Conservation (phyloP, 2,329 filamentous ascomycete species). For the Diaporthe ilicicola region DNA sequence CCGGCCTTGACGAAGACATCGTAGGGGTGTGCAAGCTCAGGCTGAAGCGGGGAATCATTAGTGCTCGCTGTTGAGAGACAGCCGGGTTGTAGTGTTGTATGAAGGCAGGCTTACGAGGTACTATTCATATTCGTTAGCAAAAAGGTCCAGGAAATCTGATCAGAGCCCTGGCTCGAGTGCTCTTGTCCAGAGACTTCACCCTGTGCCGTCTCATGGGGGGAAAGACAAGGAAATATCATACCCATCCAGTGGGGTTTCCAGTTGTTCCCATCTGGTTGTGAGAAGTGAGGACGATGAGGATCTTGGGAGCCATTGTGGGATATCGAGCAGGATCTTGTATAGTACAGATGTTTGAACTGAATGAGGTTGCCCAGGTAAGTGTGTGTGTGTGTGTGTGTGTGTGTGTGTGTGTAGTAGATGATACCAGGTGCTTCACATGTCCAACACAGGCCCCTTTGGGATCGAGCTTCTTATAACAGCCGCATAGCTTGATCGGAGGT, state of each 20-base stretch:
- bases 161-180: not conserved
- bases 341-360: not conserved
- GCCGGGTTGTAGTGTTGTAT: not conserved
- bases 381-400: not conserved
- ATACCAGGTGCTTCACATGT: not conserved
- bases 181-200: not conserved
- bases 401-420: not conserved
- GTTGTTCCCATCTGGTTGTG: slow-evolving; percentile 58
- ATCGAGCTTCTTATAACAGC: slow-evolving; percentile 7
- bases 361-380: not conserved
- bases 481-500: slow-evolving; percentile 2
- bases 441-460: not conserved
- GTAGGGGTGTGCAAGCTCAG: slow-evolving; percentile 73
- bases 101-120: slow-evolving; percentile 62
- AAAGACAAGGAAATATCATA: not conserved
- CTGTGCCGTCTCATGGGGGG: not conserved
- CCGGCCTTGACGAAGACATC: slow-evolving; percentile 61
- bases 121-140: not conserved
- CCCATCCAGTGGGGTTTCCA: slow-evolving; percentile 71
- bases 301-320: slow-evolving; percentile 59
- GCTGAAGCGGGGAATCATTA: slow-evolving; percentile 45
- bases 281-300: slow-evolving; percentile 78
- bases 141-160: not conserved
- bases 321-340: not conserved
- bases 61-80: not conserved